Conservation (phyloP, 768 basidiomycete genomes). For the Lentinula edodes region DNA sequence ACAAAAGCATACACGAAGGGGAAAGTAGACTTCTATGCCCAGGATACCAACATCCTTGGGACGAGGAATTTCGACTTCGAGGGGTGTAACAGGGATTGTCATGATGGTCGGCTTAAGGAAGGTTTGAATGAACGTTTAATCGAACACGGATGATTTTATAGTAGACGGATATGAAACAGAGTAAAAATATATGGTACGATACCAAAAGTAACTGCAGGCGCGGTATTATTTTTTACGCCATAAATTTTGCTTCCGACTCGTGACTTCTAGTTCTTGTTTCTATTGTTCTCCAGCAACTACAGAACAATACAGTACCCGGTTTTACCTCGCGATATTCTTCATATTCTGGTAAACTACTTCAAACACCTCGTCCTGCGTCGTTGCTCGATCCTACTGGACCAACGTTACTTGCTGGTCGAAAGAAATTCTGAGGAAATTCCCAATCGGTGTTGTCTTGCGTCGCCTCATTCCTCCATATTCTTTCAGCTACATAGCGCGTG, state of each 20-base stretch:
- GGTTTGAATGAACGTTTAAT: neutral
- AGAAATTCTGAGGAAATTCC: neutral
- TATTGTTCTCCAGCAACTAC: neutral
- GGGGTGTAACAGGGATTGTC: conserved; percentile 21
- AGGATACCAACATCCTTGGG: conserved; percentile 94
- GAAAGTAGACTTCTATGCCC: conserved; percentile 93
- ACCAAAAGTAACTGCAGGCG: neutral
- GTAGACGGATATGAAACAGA: conserved; percentile 11
- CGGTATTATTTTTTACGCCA: neutral
- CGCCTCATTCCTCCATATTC: neutral
- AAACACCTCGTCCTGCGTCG: too few relatives aligned
- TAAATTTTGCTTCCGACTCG: neutral
- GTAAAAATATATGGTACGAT: conserved; percentile 15
- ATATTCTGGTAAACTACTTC: too few relatives aligned
- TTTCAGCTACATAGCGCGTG: neutral
- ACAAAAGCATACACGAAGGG: conserved; percentile 61
- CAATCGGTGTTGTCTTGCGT: too few relatives aligned
- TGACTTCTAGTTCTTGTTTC: neutral
- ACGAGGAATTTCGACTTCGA: conserved; percentile 42
- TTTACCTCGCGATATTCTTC: neutral
- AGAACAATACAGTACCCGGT: neutral
- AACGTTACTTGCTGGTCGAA: neutral
- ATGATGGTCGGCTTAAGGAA: conserved; percentile 16
- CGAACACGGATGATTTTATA: conserved; percentile 11
- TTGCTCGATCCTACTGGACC: too few relatives aligned